phyloP scores from a whole-genome alignment of 1,139 yeast species.

The Pichia cactophila region DNA sequence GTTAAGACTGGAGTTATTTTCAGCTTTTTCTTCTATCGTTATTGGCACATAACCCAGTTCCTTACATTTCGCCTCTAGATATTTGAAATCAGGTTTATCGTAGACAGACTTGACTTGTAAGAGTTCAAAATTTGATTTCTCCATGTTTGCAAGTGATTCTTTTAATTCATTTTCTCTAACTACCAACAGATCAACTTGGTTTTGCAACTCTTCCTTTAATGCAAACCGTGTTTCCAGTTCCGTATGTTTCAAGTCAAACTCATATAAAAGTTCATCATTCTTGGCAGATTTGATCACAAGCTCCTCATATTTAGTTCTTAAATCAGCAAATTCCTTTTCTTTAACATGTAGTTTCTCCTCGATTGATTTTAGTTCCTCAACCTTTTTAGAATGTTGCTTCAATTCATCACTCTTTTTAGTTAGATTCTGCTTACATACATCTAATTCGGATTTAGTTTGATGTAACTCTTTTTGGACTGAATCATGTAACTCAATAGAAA shows the following conservation, averaged over 20 bases:
- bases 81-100: slow-evolving; percentile 27
- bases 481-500: slow-evolving; percentile 14
- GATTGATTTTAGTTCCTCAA: slow-evolving; percentile 1
- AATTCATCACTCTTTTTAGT: background rate
- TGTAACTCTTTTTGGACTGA: slow-evolving; percentile 10
- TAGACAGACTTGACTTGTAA: slow-evolving; percentile 2
- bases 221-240: slow-evolving; percentile 2
- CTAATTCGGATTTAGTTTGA: slow-evolving; percentile 7
- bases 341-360: background rate
- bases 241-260: slow-evolving; percentile 2
- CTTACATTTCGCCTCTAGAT: slow-evolving; percentile 27
- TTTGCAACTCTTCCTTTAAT: slow-evolving; percentile 1
- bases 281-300: slow-evolving; percentile 6
- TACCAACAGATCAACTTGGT: background rate
- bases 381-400: background rate
- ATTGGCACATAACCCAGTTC: slow-evolving; percentile 22
- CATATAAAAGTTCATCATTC: slow-evolving; percentile 5
- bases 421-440: background rate
- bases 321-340: slow-evolving; percentile 4
- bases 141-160: background rate
- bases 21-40: slow-evolving; percentile 17
- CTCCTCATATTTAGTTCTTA: background rate
- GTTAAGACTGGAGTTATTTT: background rate
- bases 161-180: slow-evolving; percentile 4
- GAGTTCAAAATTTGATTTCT: slow-evolving; percentile 9